Base-by-base conservation (phyloP, 169 alveolate genomes). In the Eimeria brunetti region DNA sequence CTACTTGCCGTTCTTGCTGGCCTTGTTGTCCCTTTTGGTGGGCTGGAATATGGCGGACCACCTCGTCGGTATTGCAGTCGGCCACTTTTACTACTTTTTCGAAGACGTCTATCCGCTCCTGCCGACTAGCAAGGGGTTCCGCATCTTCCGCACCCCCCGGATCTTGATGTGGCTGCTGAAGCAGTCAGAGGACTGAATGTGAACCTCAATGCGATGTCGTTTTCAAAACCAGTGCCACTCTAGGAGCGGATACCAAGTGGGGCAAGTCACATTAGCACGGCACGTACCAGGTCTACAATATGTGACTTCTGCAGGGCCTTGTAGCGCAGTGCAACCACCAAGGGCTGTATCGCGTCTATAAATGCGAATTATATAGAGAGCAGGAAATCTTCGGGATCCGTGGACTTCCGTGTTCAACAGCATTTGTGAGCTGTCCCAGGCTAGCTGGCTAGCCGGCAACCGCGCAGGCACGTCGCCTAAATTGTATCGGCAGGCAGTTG, bases 41-140 rank as follows among this genome's bases (percentile, higher is more conserved):
- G 99, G 98, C 46, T 98, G 98, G 97, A 97, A 96, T 60, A 96
- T 98, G 76, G 97, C 97, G 89, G 99, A 98, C 69, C 98, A 98
- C 95, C 95, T 98, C 44, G 90, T 98, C 94, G 99, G 99, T 49
- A 98, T 98, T 49, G 84, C 97, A 58, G 99, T 98, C 2, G 99
- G 99, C 53, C 99, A 98, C 88, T 96, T 98, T 16, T 98, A 98
- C 95, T 98, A 98, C 97, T 98, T 98, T 94, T 98, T 98, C 97
- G 98, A 98, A 62, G 99, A 97, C 80, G 98, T 98, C 62, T 98
- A 97, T 83, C 99, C 99, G 46, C 97, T 95, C 80, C 97, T 98
- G 99, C 99, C 99, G 30, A 97, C 98, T 49, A 95, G 99, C 73
- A 95, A 97, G 84, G 99, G 99, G 41, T 93, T 97, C 60, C 97